Conservation (phyloP, 2,329 filamentous ascomycete genomes). For the Ophiostoma novo-ulmi region DNA sequence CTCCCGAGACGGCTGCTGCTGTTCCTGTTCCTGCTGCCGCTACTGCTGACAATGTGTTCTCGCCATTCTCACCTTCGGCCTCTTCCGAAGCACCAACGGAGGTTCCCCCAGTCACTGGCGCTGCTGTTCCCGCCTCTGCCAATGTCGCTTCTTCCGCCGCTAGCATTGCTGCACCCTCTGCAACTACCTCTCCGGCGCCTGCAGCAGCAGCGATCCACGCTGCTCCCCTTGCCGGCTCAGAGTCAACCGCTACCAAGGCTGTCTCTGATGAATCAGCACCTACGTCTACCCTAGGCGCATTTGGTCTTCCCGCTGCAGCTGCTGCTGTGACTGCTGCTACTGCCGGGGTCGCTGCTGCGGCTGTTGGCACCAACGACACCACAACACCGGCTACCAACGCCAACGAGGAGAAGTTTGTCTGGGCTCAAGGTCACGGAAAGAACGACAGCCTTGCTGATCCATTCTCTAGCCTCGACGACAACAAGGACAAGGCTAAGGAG, state of each 20-base stretch:
- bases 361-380: not conserved
- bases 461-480: conserved; percentile 49
- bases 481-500: conserved; percentile 56
- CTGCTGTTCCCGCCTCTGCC: not conserved
- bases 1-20: conserved; percentile 1
- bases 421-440: conserved; percentile 26
- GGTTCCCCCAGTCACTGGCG: not conserved
- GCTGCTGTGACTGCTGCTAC: conserved; percentile 1
- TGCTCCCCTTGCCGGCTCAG: not conserved
- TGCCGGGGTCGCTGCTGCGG: not conserved
- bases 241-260: conserved; percentile 7
- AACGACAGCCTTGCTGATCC: conserved; percentile 40
- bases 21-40: not conserved
- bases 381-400: conserved; percentile 15
- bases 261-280: not conserved
- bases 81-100: not conserved
- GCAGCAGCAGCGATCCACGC: not conserved
- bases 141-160: not conserved
- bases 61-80: not conserved
- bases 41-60: not conserved
- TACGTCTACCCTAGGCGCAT: conserved; percentile 1
- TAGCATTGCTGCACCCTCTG: not conserved
- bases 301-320: conserved; percentile 1
- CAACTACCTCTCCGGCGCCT: conserved; percentile 15
- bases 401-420: conserved; percentile 19